A percentile compares a stretch with the other conserved stretches of the same genome.
Evolutionary conservation across 75 land plant genomes (phyloP).

Genomic region (Adiantum capillusveneris): DNA sequence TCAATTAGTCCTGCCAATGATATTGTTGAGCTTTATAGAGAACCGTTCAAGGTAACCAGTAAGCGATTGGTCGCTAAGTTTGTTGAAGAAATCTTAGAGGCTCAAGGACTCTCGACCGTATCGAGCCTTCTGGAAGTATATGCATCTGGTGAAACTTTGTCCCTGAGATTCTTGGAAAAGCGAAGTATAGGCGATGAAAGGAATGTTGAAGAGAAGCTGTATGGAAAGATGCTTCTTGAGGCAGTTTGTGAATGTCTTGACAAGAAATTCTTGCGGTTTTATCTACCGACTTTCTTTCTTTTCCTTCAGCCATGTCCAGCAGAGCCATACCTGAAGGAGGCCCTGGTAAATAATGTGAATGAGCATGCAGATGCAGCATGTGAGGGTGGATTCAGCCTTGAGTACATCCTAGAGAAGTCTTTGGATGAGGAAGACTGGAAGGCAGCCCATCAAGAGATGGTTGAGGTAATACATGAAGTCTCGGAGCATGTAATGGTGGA

Average conservation of each 20-base stretch:
- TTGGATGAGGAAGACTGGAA: slow-evolving; percentile 3
- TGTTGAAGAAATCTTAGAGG: neutral
- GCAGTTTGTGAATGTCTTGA: slow-evolving; percentile 1
- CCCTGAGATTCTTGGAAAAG: neutral
- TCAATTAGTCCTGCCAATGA: neutral
- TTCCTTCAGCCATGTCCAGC: slow-evolving; percentile 1
- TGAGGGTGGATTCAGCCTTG: slow-evolving; percentile 4
- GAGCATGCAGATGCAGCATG: slow-evolving; percentile 7
- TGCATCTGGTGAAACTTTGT: neutral
- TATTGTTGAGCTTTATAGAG: neutral
- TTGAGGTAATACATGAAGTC: neutral
- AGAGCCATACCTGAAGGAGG: neutral
- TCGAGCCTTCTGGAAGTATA: neutral
- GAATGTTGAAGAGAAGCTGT: neutral
- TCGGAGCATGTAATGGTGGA: neutral
- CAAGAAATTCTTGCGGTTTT: neutral
- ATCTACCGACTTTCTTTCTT: neutral
- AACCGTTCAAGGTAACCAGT: neutral
- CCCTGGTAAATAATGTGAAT: neutral
- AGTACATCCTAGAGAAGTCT: slow-evolving; percentile 1
- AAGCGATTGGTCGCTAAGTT: neutral
- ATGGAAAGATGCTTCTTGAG: neutral
- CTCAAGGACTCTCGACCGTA: neutral
- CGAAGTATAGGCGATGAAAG: neutral
- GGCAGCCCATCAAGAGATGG: neutral